phyloP scores from a whole-genome alignment of 768 basidiomycete species.

The Termitomyces eurrhizus region DNA sequence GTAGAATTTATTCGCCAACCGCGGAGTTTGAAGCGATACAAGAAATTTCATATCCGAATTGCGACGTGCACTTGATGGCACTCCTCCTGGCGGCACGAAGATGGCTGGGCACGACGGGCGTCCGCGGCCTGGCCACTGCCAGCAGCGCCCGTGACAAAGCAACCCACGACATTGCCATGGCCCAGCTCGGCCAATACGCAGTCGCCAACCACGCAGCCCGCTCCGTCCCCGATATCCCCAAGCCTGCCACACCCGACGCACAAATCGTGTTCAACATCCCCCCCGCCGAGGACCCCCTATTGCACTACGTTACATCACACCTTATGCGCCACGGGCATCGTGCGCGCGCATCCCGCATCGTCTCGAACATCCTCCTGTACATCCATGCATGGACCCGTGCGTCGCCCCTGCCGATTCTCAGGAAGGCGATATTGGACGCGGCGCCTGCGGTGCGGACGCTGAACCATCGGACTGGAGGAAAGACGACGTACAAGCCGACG shows the following conservation, averaged over 20 bases:
- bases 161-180: constrained; percentile 16
- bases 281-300: constrained; percentile 71
- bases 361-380: constrained; percentile 61
- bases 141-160: constrained; percentile 14
- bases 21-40: not conserved
- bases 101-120: constrained; percentile 12
- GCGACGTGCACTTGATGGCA: not conserved
- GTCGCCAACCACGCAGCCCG: constrained; percentile 1
- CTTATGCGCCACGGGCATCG: constrained; percentile 65
- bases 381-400: constrained; percentile 73
- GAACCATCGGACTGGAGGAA: constrained; percentile 36
- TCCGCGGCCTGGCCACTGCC: not conserved
- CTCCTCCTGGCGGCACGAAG: not conserved
- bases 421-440: constrained; percentile 61
- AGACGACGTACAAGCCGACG: constrained; percentile 61
- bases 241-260: not conserved
- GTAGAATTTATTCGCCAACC: too few species aligned
- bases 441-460: constrained; percentile 64
- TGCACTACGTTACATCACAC: constrained; percentile 59
- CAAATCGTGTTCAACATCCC: constrained; percentile 50
- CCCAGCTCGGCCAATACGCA: constrained; percentile 13
- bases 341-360: constrained; percentile 51
- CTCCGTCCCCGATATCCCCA: constrained; percentile 4
- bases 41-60: not conserved
- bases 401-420: constrained; percentile 77